Conservation (phyloP, 2,329 filamentous ascomycete genomes). For the Ophiocordyceps camponoti-saundersi region DNA sequence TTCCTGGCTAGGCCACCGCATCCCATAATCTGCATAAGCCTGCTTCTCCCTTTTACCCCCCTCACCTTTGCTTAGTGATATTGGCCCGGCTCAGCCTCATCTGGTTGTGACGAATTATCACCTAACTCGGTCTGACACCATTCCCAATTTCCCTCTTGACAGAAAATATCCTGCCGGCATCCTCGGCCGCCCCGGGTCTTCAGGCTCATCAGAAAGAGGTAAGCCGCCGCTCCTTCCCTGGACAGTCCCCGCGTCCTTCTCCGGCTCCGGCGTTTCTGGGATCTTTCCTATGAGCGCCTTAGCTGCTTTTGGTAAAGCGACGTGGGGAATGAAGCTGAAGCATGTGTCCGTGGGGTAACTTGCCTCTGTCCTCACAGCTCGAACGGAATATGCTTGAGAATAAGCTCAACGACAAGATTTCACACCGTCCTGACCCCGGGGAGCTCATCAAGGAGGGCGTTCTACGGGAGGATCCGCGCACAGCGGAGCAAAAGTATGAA, state of each 20-base stretch:
- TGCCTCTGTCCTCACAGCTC: conserved; percentile 26
- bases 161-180: conserved; percentile 79
- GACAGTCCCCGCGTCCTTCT: background rate
- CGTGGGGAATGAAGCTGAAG: background rate
- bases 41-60: background rate
- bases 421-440: conserved; percentile 59
- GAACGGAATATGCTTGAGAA: conserved; percentile 79
- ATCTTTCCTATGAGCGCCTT: background rate
- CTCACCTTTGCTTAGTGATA: background rate
- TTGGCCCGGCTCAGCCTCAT: background rate
- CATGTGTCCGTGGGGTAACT: background rate
- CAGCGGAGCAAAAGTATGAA: conserved; percentile 37
- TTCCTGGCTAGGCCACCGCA: background rate
- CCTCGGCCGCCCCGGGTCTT: conserved; percentile 60
- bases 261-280: background rate
- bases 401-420: conserved; percentile 72
- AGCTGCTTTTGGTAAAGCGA: background rate
- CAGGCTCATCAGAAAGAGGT: conserved; percentile 65
- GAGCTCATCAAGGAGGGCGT: conserved; percentile 67
- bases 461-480: conserved; percentile 48
- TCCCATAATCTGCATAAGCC: background rate
- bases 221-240: conserved; percentile 5
- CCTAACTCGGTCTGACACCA: background rate
- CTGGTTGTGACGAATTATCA: background rate
- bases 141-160: background rate